Conservation (phyloP, 192 early-diverging fungal species). For the Gigaspora rosea region DNA sequence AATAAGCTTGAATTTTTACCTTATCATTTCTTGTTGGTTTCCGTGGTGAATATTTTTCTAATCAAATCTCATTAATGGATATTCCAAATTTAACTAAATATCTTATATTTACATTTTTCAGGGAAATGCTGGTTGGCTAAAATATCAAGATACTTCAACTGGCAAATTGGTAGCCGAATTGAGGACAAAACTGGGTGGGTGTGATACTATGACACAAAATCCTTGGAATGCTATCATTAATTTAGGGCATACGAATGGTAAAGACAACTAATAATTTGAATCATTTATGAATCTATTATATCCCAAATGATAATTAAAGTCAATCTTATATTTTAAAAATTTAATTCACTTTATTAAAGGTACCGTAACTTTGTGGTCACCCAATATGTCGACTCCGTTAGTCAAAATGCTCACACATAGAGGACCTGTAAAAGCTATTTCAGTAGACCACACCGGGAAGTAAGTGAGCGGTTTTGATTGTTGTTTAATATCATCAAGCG, state of each 20-base stretch:
- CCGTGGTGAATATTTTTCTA: constrained; percentile 52
- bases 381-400: constrained; percentile 77
- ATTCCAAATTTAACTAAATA: constrained; percentile 3
- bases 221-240: constrained; percentile 89
- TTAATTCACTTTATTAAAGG: neutral
- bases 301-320: neutral
- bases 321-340: neutral
- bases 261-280: neutral
- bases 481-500: neutral
- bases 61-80: neutral
- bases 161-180: constrained; percentile 81
- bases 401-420: constrained; percentile 95
- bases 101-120: constrained; percentile 13
- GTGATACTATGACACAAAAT: constrained; percentile 86
- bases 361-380: constrained; percentile 90
- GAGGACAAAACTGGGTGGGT: constrained; percentile 74
- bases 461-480: neutral
- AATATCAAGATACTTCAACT: constrained; percentile 94
- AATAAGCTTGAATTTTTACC: constrained; percentile 88
- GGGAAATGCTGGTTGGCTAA: constrained; percentile 79
- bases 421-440: constrained; percentile 82
- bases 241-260: constrained; percentile 85
- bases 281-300: neutral
- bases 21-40: constrained; percentile 88
- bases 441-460: constrained; percentile 70